phyloP scores from a whole-genome alignment of 2,329 filamentous ascomycete genomes.

The Cladobotryum protrusum region DNA sequence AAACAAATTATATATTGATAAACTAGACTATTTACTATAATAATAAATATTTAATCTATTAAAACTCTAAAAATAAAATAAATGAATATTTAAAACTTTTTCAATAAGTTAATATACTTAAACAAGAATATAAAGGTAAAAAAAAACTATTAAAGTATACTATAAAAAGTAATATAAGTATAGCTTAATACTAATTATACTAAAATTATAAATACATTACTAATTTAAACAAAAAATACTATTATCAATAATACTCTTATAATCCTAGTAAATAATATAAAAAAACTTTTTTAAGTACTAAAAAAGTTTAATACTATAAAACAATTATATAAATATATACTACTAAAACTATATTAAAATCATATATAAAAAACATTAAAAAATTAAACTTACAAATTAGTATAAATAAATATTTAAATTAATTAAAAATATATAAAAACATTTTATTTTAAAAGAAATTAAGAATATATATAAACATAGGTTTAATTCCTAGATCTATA shows the following conservation, averaged over 20 bases:
- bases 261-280: background rate
- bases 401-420: too few relatives aligned
- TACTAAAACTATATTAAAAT: background rate
- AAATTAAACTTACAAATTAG: background rate
- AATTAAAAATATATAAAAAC: background rate
- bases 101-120: too few relatives aligned
- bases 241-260: background rate
- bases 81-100: too few relatives aligned
- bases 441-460: background rate
- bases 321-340: background rate
- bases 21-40: background rate
- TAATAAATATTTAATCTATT: slow-evolving; percentile 7
- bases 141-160: too few relatives aligned
- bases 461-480: background rate
- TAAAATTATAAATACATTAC: too few relatives aligned
- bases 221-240: too few relatives aligned
- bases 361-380: background rate
- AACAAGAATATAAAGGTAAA: too few relatives aligned
- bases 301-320: background rate
- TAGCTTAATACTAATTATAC: too few relatives aligned
- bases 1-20: background rate
- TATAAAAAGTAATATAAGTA: too few relatives aligned
- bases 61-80: slow-evolving; percentile 1
- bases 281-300: background rate
- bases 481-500: background rate